These are phyloP conservation scores for Cordyceps militaris DNA, from an alignment of 2,329 filamentous ascomycete genomes.

Conservation along the genomic window DNA sequence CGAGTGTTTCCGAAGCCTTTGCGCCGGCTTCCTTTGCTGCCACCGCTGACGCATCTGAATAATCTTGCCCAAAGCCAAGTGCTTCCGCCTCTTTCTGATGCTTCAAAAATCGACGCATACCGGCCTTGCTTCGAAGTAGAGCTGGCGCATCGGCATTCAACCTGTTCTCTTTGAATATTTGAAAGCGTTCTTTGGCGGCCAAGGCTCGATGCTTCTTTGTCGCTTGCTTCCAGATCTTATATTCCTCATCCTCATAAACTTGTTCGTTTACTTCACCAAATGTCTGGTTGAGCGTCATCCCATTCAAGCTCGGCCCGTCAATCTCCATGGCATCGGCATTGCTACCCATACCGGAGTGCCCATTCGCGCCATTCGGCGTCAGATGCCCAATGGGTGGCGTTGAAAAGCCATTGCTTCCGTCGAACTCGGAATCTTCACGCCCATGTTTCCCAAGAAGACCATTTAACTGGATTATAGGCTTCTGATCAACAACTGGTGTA, in stretches of 20 bases:
- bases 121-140: conserved; percentile 72
- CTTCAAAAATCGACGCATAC: conserved; percentile 82
- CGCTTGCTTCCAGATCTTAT: conserved; percentile 97
- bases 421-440: conserved; percentile 71
- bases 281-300: conserved; percentile 55
- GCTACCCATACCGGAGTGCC: conserved; percentile 58
- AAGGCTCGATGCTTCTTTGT: conserved; percentile 92
- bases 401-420: conserved; percentile 77
- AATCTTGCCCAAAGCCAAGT: conserved; percentile 33
- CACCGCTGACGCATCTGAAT: conserved; percentile 30
- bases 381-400: conserved; percentile 71
- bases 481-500: conserved; percentile 69
- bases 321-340: conserved; percentile 83
- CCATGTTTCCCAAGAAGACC: conserved; percentile 51
- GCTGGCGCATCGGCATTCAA: conserved; percentile 85
- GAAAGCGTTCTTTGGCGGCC: conserved; percentile 76
- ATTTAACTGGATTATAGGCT: conserved; percentile 63
- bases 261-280: conserved; percentile 65
- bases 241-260: conserved; percentile 83
- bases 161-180: conserved; percentile 77
- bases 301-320: conserved; percentile 66
- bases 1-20: conserved; percentile 64
- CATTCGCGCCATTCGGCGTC: conserved; percentile 68
- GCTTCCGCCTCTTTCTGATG: conserved; percentile 65
- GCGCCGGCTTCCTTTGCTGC: conserved; percentile 41